Percentiles rank a stretch among this genome's conserved stretches.
These are phyloP conservation scores for Suillus occidentalis DNA, from an alignment of 768 basidiomycete genomes.

Conservation along the genomic window DNA sequence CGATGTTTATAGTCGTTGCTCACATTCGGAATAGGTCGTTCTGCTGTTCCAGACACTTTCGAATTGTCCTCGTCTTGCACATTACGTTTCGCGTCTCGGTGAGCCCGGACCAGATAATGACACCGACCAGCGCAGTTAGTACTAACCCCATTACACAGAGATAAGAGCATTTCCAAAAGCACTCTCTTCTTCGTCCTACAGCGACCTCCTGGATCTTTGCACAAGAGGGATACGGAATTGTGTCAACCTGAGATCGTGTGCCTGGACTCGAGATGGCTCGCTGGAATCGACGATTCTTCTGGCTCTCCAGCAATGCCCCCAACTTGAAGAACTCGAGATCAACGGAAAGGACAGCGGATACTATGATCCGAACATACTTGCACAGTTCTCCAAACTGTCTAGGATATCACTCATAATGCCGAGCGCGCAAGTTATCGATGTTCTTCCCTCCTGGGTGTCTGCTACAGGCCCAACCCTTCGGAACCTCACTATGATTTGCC, in stretches of 20 bases:
- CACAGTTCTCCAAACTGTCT: slow-evolving; percentile 48
- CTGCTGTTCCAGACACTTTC: slow-evolving; percentile 37
- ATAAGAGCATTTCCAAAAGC: slow-evolving; percentile 74
- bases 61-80: slow-evolving; percentile 53
- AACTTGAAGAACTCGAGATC: slow-evolving; percentile 61
- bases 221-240: slow-evolving; percentile 59
- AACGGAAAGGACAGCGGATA: slow-evolving; percentile 60
- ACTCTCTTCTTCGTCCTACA: slow-evolving; percentile 29
- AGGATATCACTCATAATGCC: slow-evolving; percentile 78
- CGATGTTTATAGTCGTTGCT: not conserved
- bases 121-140: slow-evolving; percentile 2
- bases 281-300: slow-evolving; percentile 57
- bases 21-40: slow-evolving; percentile 44
- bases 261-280: slow-evolving; percentile 82
- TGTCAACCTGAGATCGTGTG: slow-evolving; percentile 57
- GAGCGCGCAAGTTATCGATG: slow-evolving; percentile 48
- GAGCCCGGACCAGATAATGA: slow-evolving; percentile 18
- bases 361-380: slow-evolving; percentile 54
- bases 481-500: slow-evolving; percentile 68
- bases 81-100: slow-evolving; percentile 60
- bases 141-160: slow-evolving; percentile 39
- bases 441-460: slow-evolving; percentile 52
- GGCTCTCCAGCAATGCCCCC: slow-evolving; percentile 43
- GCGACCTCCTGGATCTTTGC: slow-evolving; percentile 41
- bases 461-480: slow-evolving; percentile 46